phyloP scores from a whole-genome alignment of 345 rosid species.

The Dovyalis caffra region DNA sequence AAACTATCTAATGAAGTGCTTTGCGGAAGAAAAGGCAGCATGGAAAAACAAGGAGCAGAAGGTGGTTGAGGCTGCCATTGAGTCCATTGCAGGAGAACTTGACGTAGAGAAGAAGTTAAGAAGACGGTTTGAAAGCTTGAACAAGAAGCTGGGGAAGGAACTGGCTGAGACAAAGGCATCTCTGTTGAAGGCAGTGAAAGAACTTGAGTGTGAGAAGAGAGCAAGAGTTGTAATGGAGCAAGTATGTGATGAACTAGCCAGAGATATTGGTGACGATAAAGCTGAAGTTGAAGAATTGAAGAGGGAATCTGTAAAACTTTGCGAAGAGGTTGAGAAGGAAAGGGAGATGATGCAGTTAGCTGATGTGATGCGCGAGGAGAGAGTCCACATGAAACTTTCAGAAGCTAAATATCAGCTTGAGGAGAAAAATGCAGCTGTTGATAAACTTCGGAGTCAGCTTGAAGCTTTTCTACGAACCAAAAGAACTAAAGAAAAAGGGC shows the following conservation, averaged over 20 bases:
- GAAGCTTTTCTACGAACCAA: slow-evolving; percentile 74
- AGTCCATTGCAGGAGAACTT: slow-evolving; percentile 82
- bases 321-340: slow-evolving; percentile 75
- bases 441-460: slow-evolving; percentile 77
- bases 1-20: slow-evolving; percentile 76
- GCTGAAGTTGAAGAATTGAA: slow-evolving; percentile 63
- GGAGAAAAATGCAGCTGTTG: slow-evolving; percentile 82
- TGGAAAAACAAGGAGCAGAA: slow-evolving; percentile 91
- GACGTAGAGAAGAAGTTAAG: slow-evolving; percentile 86
- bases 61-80: slow-evolving; percentile 89
- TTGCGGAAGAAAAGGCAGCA: slow-evolving; percentile 88
- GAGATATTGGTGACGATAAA: slow-evolving; percentile 59
- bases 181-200: slow-evolving; percentile 67
- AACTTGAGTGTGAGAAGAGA: slow-evolving; percentile 83
- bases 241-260: slow-evolving; percentile 79
- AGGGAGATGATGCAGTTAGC: slow-evolving; percentile 81
- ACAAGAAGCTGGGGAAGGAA: slow-evolving; percentile 90
- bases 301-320: slow-evolving; percentile 59
- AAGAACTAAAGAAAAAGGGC: slow-evolving; percentile 56
- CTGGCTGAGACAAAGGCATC: slow-evolving; percentile 70
- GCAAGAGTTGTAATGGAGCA: slow-evolving; percentile 73
- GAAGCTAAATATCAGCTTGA: slow-evolving; percentile 76
- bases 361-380: slow-evolving; percentile 64
- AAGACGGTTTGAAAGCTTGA: slow-evolving; percentile 78
- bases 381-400: slow-evolving; percentile 73